Percentiles rank a stretch among this genome's conserved stretches.
phyloP scores from a whole-genome alignment of 2,329 filamentous ascomycete species.

The Alternaria sp. region DNA sequence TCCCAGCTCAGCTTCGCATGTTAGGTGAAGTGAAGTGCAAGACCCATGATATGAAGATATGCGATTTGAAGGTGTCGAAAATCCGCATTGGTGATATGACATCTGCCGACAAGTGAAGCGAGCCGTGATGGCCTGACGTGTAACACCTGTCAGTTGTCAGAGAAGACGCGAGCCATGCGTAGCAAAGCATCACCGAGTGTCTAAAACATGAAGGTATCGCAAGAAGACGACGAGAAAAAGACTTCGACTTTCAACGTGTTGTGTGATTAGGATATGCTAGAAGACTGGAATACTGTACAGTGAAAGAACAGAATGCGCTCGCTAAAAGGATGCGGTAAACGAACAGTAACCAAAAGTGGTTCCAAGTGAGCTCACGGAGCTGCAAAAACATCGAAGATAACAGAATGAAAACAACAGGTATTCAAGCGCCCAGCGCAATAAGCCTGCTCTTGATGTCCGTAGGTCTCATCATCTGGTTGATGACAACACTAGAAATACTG shows the following conservation, averaged over 20 bases:
- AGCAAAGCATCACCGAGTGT: neutral
- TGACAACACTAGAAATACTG: constrained; percentile 52
- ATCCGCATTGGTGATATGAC: neutral
- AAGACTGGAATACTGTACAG: neutral
- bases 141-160: neutral
- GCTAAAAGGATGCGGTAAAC: neutral
- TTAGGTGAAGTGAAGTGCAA: neutral
- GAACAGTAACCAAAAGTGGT: neutral
- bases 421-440: constrained; percentile 34
- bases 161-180: neutral
- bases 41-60: neutral
- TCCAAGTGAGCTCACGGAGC: neutral
- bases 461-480: constrained; percentile 47
- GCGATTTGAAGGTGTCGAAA: no score
- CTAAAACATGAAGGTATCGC: neutral
- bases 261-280: neutral
- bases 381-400: neutral
- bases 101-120: neutral
- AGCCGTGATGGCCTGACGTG: neutral
- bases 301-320: neutral
- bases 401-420: neutral
- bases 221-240: neutral
- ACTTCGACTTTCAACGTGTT: neutral
- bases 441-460: constrained; percentile 43
- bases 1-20: no score